These are phyloP conservation scores for Hawksworthiomyces lignivorus DNA, from an alignment of 2,329 filamentous ascomycete genomes.

Conservation along the genomic window DNA sequence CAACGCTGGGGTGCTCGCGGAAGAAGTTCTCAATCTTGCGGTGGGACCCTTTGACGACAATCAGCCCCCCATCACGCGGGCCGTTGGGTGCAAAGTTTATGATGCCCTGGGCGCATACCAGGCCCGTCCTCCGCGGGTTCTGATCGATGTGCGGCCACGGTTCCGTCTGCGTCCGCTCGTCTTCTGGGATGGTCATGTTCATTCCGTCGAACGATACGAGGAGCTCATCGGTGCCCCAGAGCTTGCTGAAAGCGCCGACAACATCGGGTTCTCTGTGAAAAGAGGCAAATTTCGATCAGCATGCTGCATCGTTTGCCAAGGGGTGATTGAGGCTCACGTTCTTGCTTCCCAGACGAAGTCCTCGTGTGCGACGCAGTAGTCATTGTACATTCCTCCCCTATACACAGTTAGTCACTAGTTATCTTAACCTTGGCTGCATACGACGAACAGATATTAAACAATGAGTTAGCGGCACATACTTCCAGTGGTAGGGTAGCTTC, in stretches of 20 bases:
- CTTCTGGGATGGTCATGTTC: slow-evolving; percentile 28
- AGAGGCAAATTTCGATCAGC: too few relatives aligned
- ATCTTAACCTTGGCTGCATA: too few relatives aligned
- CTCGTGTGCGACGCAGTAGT: slow-evolving; percentile 28
- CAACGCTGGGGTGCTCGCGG: neutral
- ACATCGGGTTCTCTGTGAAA: slow-evolving; percentile 33
- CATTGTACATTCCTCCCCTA: slow-evolving; percentile 19
- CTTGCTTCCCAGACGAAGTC: slow-evolving; percentile 31
- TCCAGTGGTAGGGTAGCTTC: too few relatives aligned
- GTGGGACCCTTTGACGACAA: slow-evolving; percentile 25
- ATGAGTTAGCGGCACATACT: too few relatives aligned
- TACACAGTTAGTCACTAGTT: too few relatives aligned
- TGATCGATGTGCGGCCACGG: slow-evolving; percentile 30
- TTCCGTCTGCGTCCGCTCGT: slow-evolving; percentile 14
- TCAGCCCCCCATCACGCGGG: slow-evolving; percentile 28
- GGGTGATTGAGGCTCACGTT: too few relatives aligned
- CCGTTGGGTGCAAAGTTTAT: slow-evolving; percentile 25
- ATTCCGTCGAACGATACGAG: slow-evolving; percentile 28
- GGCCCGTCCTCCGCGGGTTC: slow-evolving; percentile 16
- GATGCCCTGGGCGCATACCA: slow-evolving; percentile 23
- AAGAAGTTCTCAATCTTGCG: slow-evolving; percentile 1
- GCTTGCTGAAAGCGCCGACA: slow-evolving; percentile 28
- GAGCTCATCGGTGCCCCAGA: slow-evolving; percentile 30
- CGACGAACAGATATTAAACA: too few relatives aligned
- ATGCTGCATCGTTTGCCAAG: too few relatives aligned